These are phyloP conservation scores for Amauroascus verrucosus DNA, from an alignment of 2,329 filamentous ascomycete species.

Conservation along the genomic window DNA sequence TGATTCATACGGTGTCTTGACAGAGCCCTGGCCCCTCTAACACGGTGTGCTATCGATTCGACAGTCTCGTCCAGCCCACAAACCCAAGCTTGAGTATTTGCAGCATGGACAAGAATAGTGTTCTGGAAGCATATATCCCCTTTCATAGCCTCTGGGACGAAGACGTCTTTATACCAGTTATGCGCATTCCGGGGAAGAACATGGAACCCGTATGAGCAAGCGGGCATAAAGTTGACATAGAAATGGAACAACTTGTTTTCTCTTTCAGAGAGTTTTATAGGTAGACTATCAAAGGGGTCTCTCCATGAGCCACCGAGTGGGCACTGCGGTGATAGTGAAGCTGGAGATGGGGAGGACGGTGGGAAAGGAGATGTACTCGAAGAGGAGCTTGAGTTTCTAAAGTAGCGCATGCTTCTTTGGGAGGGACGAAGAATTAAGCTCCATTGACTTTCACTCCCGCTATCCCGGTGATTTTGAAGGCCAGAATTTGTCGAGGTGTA, in stretches of 20 bases:
- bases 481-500: neutral
- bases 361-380: neutral
- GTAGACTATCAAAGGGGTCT: conserved; percentile 31
- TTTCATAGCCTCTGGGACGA: conserved; percentile 35
- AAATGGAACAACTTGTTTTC: conserved; percentile 31
- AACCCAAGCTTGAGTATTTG: conserved; percentile 32
- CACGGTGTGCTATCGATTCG: conserved; percentile 25
- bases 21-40: conserved; percentile 28
- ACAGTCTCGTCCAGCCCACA: conserved; percentile 26
- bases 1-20: conserved; percentile 25
- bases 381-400: neutral
- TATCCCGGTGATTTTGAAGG: neutral
- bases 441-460: neutral
- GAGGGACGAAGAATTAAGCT: neutral
- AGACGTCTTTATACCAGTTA: conserved; percentile 32
- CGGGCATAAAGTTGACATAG: conserved; percentile 33
- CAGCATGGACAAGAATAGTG: conserved; percentile 31
- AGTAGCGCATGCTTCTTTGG: neutral
- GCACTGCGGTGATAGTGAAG: conserved; percentile 22
- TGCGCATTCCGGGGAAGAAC: conserved; percentile 27
- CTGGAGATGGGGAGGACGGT: neutral
- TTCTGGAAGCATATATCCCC: conserved; percentile 31
- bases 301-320: conserved; percentile 30
- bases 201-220: conserved; percentile 32
- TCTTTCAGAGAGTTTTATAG: conserved; percentile 25